Percentiles rank a stretch among this genome's conserved stretches.
These are phyloP conservation scores for Penicillium brevicompactum DNA, from an alignment of 2,329 filamentous ascomycete genomes.

Conservation along the genomic window DNA sequence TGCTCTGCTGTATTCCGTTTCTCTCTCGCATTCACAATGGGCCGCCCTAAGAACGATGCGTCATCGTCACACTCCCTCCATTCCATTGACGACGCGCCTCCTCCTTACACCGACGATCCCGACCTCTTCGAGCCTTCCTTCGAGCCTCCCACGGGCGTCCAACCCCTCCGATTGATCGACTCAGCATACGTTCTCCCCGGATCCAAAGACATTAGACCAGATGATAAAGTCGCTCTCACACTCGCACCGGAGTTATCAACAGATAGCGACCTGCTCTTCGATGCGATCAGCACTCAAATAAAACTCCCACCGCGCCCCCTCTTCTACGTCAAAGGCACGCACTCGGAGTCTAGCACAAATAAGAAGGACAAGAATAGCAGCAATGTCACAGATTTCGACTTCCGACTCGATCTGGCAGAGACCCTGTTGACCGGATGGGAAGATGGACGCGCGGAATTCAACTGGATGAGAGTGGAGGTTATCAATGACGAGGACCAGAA, in stretches of 20 bases:
- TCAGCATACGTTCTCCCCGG: slow-evolving; percentile 23
- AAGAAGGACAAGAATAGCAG: slow-evolving; percentile 16
- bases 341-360: slow-evolving; percentile 14
- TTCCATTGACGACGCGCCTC: slow-evolving; percentile 18
- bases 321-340: slow-evolving; percentile 17
- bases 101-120: slow-evolving; percentile 26
- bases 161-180: slow-evolving; percentile 18
- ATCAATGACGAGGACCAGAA: slow-evolving; percentile 15
- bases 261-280: slow-evolving; percentile 16
- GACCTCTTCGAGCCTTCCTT: neutral
- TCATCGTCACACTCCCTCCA: slow-evolving; percentile 23
- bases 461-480: slow-evolving; percentile 16
- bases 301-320: slow-evolving; percentile 24
- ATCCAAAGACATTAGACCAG: slow-evolving; percentile 1
- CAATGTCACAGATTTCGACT: slow-evolving; percentile 20
- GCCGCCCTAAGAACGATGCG: slow-evolving; percentile 13
- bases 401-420: slow-evolving; percentile 25
- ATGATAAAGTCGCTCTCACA: slow-evolving; percentile 13
- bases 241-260: slow-evolving; percentile 17
- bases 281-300: slow-evolving; percentile 18
- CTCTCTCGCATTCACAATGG: slow-evolving; percentile 8
- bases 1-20: neutral
- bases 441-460: neutral
- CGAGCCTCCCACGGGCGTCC: neutral
- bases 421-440: slow-evolving; percentile 28